Conservation (phyloP, 345 rosid genomes). For the Lumnitzera littorea region DNA sequence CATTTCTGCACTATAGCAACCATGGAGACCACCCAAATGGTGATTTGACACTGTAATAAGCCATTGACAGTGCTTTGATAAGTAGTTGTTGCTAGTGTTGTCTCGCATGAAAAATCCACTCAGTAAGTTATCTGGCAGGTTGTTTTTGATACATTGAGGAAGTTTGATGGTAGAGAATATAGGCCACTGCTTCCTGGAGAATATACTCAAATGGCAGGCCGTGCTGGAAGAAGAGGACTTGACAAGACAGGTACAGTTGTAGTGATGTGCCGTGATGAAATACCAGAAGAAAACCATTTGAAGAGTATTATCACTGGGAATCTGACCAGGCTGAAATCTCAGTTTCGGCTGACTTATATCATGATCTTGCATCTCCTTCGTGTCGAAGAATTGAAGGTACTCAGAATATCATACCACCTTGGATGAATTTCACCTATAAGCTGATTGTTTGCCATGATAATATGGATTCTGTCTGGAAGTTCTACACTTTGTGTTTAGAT, state of each 20-base stretch:
- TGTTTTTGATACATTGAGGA: slow-evolving; percentile 85
- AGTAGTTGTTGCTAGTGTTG: not conserved
- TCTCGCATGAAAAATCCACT: not conserved
- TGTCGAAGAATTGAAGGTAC: slow-evolving; percentile 97
- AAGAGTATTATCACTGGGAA: slow-evolving; percentile 58
- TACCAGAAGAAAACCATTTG: slow-evolving; percentile 70
- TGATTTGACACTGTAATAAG: too few relatives aligned
- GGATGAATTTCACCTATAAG: not conserved
- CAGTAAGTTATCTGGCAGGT: slow-evolving; percentile 39
- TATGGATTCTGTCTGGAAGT: too few relatives aligned
- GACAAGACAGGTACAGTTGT: slow-evolving; percentile 92
- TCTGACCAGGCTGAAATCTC: slow-evolving; percentile 83
- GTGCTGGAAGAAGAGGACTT: slow-evolving; percentile 98
- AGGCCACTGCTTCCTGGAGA: slow-evolving; percentile 89
- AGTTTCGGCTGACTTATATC: slow-evolving; percentile 91
- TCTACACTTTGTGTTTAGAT: too few relatives aligned
- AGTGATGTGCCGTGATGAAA: slow-evolving; percentile 93
- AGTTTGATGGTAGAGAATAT: slow-evolving; percentile 92
- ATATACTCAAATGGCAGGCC: slow-evolving; percentile 99
- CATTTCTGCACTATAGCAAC: too few relatives aligned
- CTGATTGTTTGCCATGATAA: too few relatives aligned
- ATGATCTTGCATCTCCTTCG: slow-evolving; percentile 98
- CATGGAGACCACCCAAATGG: too few relatives aligned
- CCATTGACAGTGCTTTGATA: too few relatives aligned
- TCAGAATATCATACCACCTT: not conserved